Evolutionary conservation across 768 basidiomycete species (phyloP).

Genomic region (Lenzites betulinus): DNA sequence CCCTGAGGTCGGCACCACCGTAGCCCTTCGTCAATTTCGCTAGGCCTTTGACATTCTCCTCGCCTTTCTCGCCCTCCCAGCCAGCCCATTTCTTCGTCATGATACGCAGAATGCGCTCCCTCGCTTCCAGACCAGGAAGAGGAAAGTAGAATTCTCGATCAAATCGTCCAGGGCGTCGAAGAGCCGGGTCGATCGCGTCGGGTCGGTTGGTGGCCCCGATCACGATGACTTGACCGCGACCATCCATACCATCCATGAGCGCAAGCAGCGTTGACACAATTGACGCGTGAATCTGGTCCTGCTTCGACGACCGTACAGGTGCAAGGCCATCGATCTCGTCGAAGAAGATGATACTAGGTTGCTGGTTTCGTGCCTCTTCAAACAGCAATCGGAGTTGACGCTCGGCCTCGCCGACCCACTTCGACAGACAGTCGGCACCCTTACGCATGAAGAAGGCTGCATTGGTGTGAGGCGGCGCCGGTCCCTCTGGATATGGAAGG

Average conservation of each 20-base stretch:
- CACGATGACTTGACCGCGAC: constrained; percentile 93
- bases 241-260: constrained; percentile 99
- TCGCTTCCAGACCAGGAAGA: constrained; percentile 78
- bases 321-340: constrained; percentile 99
- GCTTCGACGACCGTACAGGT: constrained; percentile 96
- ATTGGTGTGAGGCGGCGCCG: background rate
- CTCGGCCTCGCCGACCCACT: constrained; percentile 99
- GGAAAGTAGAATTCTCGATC: constrained; percentile 99
- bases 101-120: constrained; percentile 87
- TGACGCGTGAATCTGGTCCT: constrained; percentile 98
- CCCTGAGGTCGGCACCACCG: constrained; percentile 94
- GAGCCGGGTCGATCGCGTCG: constrained; percentile 95
- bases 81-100: constrained; percentile 91
- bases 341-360: constrained; percentile 98
- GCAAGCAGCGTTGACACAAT: constrained; percentile 96
- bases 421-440: constrained; percentile 95
- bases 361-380: constrained; percentile 90
- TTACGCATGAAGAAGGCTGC: constrained; percentile 99
- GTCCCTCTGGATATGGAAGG: background rate
- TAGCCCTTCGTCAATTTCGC: constrained; percentile 95
- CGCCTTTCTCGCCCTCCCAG: constrained; percentile 59
- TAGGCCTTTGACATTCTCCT: constrained; percentile 59
- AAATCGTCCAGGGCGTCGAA: constrained; percentile 92
- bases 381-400: constrained; percentile 93
- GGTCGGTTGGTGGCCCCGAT: constrained; percentile 98